Percentiles rank a stretch among this genome's conserved stretches.
These are phyloP conservation scores for Didymella lethalis DNA, from an alignment of 2,329 filamentous ascomycete genomes.

Conservation along the genomic window DNA sequence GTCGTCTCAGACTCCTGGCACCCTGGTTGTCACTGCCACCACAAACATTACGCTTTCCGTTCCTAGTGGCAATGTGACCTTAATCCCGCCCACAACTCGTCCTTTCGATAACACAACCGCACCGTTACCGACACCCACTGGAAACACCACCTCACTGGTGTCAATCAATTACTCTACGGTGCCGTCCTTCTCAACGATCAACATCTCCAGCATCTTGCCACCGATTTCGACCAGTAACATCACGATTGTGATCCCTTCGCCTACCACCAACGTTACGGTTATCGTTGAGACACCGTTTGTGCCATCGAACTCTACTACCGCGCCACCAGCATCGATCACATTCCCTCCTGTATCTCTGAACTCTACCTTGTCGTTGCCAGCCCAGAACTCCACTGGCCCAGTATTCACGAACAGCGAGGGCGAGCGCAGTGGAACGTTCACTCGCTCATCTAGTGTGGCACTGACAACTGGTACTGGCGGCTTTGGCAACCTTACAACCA, in stretches of 20 bases:
- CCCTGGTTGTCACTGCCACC: conserved; percentile 5
- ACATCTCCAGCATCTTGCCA: conserved; percentile 13
- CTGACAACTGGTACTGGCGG: conserved; percentile 3
- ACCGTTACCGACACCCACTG: conserved; percentile 12
- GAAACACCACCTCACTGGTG: conserved; percentile 7
- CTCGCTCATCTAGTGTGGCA: neutral
- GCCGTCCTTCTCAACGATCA: conserved; percentile 6
- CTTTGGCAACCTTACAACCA: neutral
- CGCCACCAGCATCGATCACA: conserved; percentile 10
- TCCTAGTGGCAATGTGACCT: conserved; percentile 13
- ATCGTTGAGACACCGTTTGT: conserved; percentile 21
- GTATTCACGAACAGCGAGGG: neutral
- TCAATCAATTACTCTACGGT: conserved; percentile 15
- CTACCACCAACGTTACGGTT: conserved; percentile 15
- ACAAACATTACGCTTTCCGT: conserved; percentile 19
- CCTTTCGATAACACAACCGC: conserved; percentile 13
- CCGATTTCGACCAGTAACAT: conserved; percentile 8
- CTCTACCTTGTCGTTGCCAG: neutral
- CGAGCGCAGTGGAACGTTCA: conserved; percentile 1
- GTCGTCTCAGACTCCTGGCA: conserved; percentile 11
- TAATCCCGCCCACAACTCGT: conserved; percentile 17
- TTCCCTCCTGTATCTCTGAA: conserved; percentile 11
- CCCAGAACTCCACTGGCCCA: neutral
- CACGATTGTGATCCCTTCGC: conserved; percentile 16
- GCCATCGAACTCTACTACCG: conserved; percentile 23